Percentiles rank a stretch among this genome's conserved stretches.
These are phyloP conservation scores for Mortierella sp. DNA, from an alignment of 371 early-diverging fungal genomes.

Conservation along the genomic window DNA sequence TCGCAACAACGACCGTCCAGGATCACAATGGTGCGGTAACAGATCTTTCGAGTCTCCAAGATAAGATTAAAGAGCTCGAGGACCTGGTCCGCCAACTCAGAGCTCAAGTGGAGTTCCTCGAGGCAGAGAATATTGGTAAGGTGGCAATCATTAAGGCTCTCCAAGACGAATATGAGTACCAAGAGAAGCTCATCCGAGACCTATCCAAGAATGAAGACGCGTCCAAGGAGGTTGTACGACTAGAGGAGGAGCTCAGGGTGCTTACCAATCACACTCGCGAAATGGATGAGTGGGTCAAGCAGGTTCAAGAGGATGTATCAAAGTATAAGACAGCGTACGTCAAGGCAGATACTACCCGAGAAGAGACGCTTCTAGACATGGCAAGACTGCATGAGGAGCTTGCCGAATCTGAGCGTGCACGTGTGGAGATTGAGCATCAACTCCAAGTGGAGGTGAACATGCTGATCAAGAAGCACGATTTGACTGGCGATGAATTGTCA, in stretches of 20 bases:
- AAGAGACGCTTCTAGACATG: slow-evolving; percentile 49
- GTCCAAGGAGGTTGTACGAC: slow-evolving; percentile 22
- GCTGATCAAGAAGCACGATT: slow-evolving; percentile 37
- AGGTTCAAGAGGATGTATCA: slow-evolving; percentile 37
- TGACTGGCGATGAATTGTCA: slow-evolving; percentile 29
- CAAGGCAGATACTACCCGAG: slow-evolving; percentile 44
- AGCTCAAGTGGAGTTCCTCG: slow-evolving; percentile 37
- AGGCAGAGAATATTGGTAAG: slow-evolving; percentile 51
- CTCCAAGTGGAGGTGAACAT: slow-evolving; percentile 34
- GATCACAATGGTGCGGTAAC: slow-evolving; percentile 12
- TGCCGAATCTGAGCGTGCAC: slow-evolving; percentile 31
- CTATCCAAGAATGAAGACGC: slow-evolving; percentile 49
- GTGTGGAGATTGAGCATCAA: slow-evolving; percentile 35
- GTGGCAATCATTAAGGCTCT: slow-evolving; percentile 47
- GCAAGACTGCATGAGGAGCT: slow-evolving; percentile 45
- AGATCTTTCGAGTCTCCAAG: slow-evolving; percentile 17
- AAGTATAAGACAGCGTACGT: slow-evolving; percentile 45
- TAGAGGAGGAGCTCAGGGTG: slow-evolving; percentile 32
- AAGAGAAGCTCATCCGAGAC: slow-evolving; percentile 41
- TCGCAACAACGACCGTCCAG: slow-evolving; percentile 4
- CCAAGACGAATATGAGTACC: slow-evolving; percentile 48
- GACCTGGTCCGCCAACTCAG: slow-evolving; percentile 32
- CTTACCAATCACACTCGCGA: slow-evolving; percentile 33
- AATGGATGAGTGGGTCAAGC: slow-evolving; percentile 47
- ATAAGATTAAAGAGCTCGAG: slow-evolving; percentile 43